Evolutionary conservation across 2,329 filamentous ascomycete species (phyloP).

Genomic region (Lecanosticta acicola): DNA sequence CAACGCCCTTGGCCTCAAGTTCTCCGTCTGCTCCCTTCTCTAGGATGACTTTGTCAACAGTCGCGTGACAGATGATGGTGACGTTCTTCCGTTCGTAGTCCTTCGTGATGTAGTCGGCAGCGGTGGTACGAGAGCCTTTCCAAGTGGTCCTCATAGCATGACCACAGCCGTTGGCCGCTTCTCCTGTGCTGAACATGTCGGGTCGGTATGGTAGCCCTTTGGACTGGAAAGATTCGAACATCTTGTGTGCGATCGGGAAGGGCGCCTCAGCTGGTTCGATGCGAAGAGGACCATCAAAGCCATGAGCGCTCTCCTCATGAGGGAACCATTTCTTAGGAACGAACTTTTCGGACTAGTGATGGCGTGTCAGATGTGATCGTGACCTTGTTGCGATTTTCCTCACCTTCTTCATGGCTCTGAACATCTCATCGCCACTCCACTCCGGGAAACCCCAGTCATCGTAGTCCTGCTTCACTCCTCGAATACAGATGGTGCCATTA

Average conservation of each 20-base stretch:
- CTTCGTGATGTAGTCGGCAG: constrained; percentile 48
- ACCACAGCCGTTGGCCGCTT: constrained; percentile 50
- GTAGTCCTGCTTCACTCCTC: constrained; percentile 40
- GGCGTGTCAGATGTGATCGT: too few species aligned
- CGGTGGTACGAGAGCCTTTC: constrained; percentile 48
- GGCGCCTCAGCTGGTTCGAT: too few species aligned
- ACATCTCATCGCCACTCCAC: constrained; percentile 25
- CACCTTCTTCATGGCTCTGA: constrained; percentile 23
- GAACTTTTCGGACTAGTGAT: constrained; percentile 21
- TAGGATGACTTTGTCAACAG: constrained; percentile 58
- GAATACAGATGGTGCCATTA: constrained; percentile 40
- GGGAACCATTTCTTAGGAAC: constrained; percentile 21
- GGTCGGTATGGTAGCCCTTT: constrained; percentile 18
- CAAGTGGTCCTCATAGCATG: constrained; percentile 50
- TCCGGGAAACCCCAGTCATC: constrained; percentile 24
- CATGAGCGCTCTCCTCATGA: constrained; percentile 16
- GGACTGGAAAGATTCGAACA: constrained; percentile 21
- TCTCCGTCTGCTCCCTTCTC: constrained; percentile 51
- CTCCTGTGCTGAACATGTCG: constrained; percentile 34
- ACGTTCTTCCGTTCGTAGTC: constrained; percentile 40
- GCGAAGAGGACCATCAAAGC: constrained; percentile 18
- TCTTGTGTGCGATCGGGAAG: constrained; percentile 38
- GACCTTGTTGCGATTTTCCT: too few species aligned
- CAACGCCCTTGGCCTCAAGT: constrained; percentile 36
- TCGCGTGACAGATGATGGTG: constrained; percentile 34